Evolutionary conservation across 192 early-diverging fungal genomes (phyloP).

Genomic region (Dissophora globulifera): DNA sequence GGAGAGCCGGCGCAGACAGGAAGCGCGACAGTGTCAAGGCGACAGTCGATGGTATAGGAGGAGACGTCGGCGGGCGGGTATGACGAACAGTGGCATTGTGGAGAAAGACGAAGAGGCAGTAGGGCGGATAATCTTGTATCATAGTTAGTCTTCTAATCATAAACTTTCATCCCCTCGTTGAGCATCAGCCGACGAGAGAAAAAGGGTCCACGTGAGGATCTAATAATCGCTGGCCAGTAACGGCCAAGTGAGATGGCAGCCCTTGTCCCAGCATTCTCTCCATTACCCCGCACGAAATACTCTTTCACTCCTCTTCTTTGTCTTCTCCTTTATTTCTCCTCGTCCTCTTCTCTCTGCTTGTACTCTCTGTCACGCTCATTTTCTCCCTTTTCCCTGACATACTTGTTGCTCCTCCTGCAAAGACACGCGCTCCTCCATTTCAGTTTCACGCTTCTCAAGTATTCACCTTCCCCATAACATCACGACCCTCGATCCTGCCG

Average conservation of each 20-base stretch:
- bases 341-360: too few species aligned
- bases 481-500: too few species aligned
- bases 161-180: not conserved
- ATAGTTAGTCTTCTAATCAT: not conserved
- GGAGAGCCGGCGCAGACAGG: constrained; percentile 15
- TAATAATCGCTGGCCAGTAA: too few species aligned
- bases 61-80: too few species aligned
- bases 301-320: not conserved
- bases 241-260: not conserved
- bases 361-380: too few species aligned
- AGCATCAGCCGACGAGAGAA: not conserved
- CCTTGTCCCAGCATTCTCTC: not conserved
- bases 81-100: not conserved
- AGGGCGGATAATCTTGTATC: too few species aligned
- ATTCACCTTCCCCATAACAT: too few species aligned
- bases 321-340: not conserved
- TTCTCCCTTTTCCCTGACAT: too few species aligned
- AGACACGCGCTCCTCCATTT: too few species aligned
- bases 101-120: not conserved
- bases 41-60: constrained; percentile 8
- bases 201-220: not conserved
- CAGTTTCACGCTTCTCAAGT: too few species aligned
- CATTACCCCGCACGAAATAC: too few species aligned
- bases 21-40: not conserved
- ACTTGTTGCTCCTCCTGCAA: too few species aligned